Evolutionary conservation across 2,329 filamentous ascomycete genomes (phyloP), one percentile per base, ranked within the genome.

Genomic region (Cordyceps cateniannulata): DNA sequence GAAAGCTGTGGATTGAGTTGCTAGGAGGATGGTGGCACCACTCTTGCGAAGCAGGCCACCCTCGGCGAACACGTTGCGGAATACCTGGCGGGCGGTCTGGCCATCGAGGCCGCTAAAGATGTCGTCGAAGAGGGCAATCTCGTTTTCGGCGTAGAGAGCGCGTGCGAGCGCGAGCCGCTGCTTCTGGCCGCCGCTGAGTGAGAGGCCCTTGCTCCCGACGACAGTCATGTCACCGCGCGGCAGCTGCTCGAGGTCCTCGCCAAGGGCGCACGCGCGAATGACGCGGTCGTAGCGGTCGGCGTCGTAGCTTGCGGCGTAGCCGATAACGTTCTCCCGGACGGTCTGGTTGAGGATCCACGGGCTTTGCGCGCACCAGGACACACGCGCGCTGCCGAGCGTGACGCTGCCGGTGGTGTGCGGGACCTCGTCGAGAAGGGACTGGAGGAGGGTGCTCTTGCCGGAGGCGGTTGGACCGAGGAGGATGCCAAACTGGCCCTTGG

Each of bases 401-500:
- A 72, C 53, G 1, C 24, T 53, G 0, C 72, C 73, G 1, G 57
- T 59, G 2, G 56, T 58, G 3, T 63, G 42, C 2, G 69, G 63
- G 0, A 70, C 63, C 50, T 75, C 73, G 14, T 73, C 72, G 0
- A 76, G 66, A 0, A 81, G 65, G 0, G 71, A 72, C 56, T 75
- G 76, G 63, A 77, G 72, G 0, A 58, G 55, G 4, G 55, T 58
- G 18, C 45, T 50, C 32, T 58, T 58, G 3, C 55, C 55, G 10
- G 73, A 75, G 1, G 73, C 79, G 4, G 80, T 69, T 1, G 77
- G 76, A 0, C 78, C 77, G 10, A 77, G 67, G 0, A 80, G 64
- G 4, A 80, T 69, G 9, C 70, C 76, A 9, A 80, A 68, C 4
- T 71, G 65, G 3, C 65, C 68, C 0, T 62, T 58, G 2, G 65